Percentiles rank a stretch among this genome's conserved stretches.
Evolutionary conservation across 331 rosid genomes (phyloP).

Genomic region (Acacia pycnantha): DNA sequence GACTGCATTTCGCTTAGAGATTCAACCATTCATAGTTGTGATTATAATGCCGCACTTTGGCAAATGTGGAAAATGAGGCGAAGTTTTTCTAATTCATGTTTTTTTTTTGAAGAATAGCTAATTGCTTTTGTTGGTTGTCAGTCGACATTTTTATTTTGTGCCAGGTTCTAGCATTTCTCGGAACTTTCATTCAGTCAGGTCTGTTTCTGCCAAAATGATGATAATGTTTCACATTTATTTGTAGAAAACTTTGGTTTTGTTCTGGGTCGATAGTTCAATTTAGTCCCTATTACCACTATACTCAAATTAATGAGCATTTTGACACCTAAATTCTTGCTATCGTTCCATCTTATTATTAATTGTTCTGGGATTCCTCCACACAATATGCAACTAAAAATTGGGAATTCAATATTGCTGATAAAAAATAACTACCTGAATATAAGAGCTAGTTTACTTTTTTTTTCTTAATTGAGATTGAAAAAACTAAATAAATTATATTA

Average conservation of each 20-base stretch:
- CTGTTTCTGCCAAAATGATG: background rate
- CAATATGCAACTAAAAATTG: too few relatives aligned
- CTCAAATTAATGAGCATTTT: background rate
- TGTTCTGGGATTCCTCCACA: too few relatives aligned
- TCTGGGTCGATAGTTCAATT: background rate
- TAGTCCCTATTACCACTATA: background rate
- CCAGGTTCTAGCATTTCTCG: background rate
- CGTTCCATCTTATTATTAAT: background rate
- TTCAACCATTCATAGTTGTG: conserved; percentile 6
- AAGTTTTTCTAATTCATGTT: conserved; percentile 14
- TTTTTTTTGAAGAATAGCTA: conserved; percentile 10
- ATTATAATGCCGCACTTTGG: conserved; percentile 30
- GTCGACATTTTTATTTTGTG: background rate
- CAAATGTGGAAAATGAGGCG: conserved; percentile 40
- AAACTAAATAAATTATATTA: too few relatives aligned
- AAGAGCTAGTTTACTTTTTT: too few relatives aligned
- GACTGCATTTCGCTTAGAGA: conserved; percentile 19
- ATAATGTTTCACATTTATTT: background rate
- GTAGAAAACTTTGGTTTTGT: background rate
- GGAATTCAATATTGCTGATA: too few relatives aligned
- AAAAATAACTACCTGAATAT: too few relatives aligned
- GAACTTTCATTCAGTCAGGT: background rate
- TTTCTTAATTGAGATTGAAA: too few relatives aligned
- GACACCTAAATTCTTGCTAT: background rate
- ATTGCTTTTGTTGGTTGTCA: background rate